A percentile compares a stretch with the other conserved stretches of the same genome.
Evolutionary conservation across 805 yeast species (phyloP).

Genomic region (Candida hungchunana): DNA sequence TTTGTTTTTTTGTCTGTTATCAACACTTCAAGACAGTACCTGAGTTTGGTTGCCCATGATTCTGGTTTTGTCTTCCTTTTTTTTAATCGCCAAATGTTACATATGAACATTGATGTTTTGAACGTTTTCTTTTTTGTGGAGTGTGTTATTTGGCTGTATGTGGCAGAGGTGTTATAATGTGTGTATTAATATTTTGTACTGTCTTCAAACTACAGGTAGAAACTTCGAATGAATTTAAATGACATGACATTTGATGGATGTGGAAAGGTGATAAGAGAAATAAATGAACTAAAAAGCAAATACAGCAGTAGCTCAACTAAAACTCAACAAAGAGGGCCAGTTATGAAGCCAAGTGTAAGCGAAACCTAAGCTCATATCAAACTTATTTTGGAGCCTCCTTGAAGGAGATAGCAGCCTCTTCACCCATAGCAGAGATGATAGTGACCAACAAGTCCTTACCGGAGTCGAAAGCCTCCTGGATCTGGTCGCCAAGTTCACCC

Average conservation of each 20-base stretch:
- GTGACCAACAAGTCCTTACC: slow-evolving; percentile 98
- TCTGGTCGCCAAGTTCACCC: slow-evolving; percentile 92
- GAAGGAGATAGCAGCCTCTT: slow-evolving; percentile 98
- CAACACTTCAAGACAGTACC: too few species aligned
- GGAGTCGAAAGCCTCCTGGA: slow-evolving; percentile 91
- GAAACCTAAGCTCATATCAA: background rate
- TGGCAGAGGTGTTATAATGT: too few species aligned
- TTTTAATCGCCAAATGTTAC: too few species aligned
- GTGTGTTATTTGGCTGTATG: too few species aligned
- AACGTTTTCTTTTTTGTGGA: too few species aligned
- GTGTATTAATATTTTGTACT: too few species aligned
- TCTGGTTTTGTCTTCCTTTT: too few species aligned
- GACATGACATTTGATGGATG: slow-evolving; percentile 6
- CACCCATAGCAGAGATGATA: slow-evolving; percentile 97
- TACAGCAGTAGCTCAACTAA: background rate
- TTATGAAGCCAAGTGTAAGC: background rate
- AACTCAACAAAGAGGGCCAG: too few species aligned
- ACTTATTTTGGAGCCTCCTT: slow-evolving; percentile 89
- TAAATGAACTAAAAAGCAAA: slow-evolving; percentile 3
- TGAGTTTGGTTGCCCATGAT: too few species aligned
- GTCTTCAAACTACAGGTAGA: too few species aligned
- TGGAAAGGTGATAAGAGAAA: background rate
- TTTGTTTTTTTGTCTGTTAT: too few species aligned
- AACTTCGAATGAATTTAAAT: slow-evolving; percentile 3
- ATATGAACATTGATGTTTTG: too few species aligned